A percentile compares a stretch with the other conserved stretches of the same genome.
Evolutionary conservation across 1,139 yeast genomes (phyloP).

Genomic region (Sugiyamaella xylanicola): DNA sequence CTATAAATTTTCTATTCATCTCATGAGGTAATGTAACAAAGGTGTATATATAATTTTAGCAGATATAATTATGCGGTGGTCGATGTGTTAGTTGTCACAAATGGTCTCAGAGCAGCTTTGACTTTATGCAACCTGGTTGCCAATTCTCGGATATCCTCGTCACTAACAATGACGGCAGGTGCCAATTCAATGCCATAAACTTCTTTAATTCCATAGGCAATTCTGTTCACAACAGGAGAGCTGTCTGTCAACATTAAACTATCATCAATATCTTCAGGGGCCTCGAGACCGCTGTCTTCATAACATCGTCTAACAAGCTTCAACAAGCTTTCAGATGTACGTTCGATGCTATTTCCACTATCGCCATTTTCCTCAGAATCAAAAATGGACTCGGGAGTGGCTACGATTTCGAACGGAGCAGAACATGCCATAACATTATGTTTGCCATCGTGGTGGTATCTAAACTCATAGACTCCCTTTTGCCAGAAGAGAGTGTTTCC

Average conservation of each 20-base stretch:
- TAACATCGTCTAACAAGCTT: constrained; percentile 35
- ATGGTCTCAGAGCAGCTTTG: constrained; percentile 38
- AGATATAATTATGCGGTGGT: too few species aligned
- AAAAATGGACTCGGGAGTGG: constrained; percentile 48
- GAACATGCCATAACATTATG: constrained; percentile 73
- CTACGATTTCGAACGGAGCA: constrained; percentile 66
- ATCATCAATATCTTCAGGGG: constrained; percentile 34
- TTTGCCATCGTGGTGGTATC: constrained; percentile 70
- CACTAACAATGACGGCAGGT: constrained; percentile 39
- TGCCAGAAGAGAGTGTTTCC: constrained; percentile 62
- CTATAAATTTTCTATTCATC: constrained; percentile 7
- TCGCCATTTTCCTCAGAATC: constrained; percentile 2
- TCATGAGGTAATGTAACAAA: too few species aligned
- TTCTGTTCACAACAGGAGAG: constrained; percentile 33
- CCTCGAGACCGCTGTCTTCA: constrained; percentile 28
- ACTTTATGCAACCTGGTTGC: constrained; percentile 38
- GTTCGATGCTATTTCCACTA: constrained; percentile 31
- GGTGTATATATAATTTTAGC: too few species aligned
- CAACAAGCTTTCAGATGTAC: constrained; percentile 40
- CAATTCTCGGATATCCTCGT: constrained; percentile 36
- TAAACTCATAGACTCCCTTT: constrained; percentile 72
- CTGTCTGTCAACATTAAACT: constrained; percentile 35
- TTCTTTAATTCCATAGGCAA: constrained; percentile 38
- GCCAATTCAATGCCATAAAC: constrained; percentile 42
- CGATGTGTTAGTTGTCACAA: constrained; percentile 23